Base-by-base conservation (phyloP, 1,139 yeast genomes). In the Kurtzmaniella quercitrusa region DNA sequence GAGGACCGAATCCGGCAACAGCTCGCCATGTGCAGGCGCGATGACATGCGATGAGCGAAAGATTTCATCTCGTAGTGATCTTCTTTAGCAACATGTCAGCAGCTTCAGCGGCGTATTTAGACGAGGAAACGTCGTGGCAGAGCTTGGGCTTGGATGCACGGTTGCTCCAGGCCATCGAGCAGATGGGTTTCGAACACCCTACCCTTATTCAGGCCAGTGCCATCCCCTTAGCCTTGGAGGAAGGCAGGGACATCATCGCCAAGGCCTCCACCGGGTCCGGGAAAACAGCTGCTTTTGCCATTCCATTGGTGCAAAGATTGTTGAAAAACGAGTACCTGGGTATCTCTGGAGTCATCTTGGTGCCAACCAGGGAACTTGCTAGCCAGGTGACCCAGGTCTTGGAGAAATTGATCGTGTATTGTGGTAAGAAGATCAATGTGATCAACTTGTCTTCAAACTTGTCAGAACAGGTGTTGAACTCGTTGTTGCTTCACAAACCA, bases 231-330 rank as follows among this genome's bases (percentile, higher is more conserved):
- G 96, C 98, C 1, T 66, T 93, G 44, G 87, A 88, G 53, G 94
- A 87, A 53, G 85, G 83, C 56, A 80, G 90, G 64, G 96, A 89
- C 59, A 83, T 89, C 51, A 84, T 89, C 34, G 95, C 95, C 25
- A 80, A 86, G 56, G 95, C 96, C 15, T 80, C 86, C 34, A 89
- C 96, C 1, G 96, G 96, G 7, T 85, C 95, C 2, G 96, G 96
- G 51, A 89, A 89, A 61, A 89, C 96, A 0, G 85, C 85, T 18
- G 95, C 96, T 1, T 89, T 88, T 59, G 63, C 82, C 50, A 75
- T 89, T 40, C 96, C 96, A 3, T 82, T 89, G 15, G 63, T 89
- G 34, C 90, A 89, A 58, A 73, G 76, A 40, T 74, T 89, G 41
- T 68, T 89, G 46, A 62, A 66, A 19, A 64, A 66, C 27, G 55